Evolutionary conservation across 768 basidiomycete genomes (phyloP).

Genomic region (Termitomyces sp.): DNA sequence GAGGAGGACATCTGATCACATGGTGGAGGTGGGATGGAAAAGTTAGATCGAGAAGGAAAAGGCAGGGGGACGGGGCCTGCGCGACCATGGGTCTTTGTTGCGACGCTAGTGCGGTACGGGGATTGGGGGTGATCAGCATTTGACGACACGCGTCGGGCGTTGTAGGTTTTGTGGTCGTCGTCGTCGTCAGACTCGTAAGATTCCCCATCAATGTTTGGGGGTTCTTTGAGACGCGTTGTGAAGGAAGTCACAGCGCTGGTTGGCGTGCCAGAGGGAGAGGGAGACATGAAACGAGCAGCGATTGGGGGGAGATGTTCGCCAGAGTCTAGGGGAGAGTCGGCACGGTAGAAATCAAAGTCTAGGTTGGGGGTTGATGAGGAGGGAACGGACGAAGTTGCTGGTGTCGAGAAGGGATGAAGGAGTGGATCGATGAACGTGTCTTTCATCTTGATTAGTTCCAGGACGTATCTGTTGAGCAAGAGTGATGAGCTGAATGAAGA

Average conservation of each 20-base stretch:
- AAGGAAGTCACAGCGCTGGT: slow-evolving; percentile 21
- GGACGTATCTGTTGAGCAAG: slow-evolving; percentile 67
- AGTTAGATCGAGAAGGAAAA: slow-evolving; percentile 77
- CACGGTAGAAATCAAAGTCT: slow-evolving; percentile 67
- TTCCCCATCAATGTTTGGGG: slow-evolving; percentile 67
- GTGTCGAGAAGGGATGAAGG: slow-evolving; percentile 72
- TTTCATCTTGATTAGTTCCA: slow-evolving; percentile 86
- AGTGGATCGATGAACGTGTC: slow-evolving; percentile 89
- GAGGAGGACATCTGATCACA: slow-evolving; percentile 53
- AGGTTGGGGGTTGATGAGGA: slow-evolving; percentile 50
- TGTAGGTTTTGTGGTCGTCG: slow-evolving; percentile 37
- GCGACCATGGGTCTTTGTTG: slow-evolving; percentile 33
- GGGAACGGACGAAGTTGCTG: slow-evolving; percentile 37
- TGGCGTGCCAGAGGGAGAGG: slow-evolving; percentile 41
- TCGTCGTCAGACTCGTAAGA: slow-evolving; percentile 67
- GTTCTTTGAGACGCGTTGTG: slow-evolving; percentile 43
- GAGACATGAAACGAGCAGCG: slow-evolving; percentile 87
- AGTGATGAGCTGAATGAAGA: slow-evolving; percentile 5
- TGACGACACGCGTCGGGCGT: slow-evolving; percentile 27
- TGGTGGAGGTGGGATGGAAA: slow-evolving; percentile 65
- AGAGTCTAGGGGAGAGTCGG: slow-evolving; percentile 67
- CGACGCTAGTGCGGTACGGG: slow-evolving; percentile 57
- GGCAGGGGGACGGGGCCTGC: slow-evolving; percentile 47
- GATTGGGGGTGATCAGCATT: slow-evolving; percentile 73
- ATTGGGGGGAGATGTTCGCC: slow-evolving; percentile 78